A percentile compares a stretch with the other conserved stretches of the same genome.
Evolutionary conservation across 345 rosid species (phyloP).

Genomic region (Eucalyptus viminalis): DNA sequence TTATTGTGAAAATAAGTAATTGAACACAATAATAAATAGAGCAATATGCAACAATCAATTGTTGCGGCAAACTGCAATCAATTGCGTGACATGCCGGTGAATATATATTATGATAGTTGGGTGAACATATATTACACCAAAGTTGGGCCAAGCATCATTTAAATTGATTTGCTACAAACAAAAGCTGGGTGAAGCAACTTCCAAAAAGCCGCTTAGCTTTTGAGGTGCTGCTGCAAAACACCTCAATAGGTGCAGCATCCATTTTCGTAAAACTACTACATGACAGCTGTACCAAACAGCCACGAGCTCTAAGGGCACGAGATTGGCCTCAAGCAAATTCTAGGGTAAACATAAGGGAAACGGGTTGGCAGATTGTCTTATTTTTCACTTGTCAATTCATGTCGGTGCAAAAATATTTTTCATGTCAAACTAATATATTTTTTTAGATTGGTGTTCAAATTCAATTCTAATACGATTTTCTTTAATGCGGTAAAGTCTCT

Average conservation of each 20-base stretch:
- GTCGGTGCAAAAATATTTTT: background rate
- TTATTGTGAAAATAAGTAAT: background rate
- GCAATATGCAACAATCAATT: background rate
- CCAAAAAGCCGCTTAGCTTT: background rate
- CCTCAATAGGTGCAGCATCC: background rate
- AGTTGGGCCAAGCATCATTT: background rate
- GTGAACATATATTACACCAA: background rate
- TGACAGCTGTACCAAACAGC: background rate
- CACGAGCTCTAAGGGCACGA: background rate
- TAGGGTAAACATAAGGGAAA: background rate
- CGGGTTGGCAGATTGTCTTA: background rate
- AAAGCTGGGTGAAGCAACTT: background rate
- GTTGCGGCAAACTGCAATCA: background rate
- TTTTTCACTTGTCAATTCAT: background rate
- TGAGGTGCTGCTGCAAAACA: background rate
- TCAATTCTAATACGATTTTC: background rate
- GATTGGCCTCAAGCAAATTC: background rate
- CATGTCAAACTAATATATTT: background rate
- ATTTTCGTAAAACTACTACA: background rate
- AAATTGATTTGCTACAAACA: background rate
- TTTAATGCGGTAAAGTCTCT: background rate
- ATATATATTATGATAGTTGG: background rate
- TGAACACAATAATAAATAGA: background rate
- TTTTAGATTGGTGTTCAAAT: background rate
- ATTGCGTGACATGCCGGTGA: background rate